Conservation (phyloP, 1,284 basidiomycete species). For the Jaminaea rosea region DNA sequence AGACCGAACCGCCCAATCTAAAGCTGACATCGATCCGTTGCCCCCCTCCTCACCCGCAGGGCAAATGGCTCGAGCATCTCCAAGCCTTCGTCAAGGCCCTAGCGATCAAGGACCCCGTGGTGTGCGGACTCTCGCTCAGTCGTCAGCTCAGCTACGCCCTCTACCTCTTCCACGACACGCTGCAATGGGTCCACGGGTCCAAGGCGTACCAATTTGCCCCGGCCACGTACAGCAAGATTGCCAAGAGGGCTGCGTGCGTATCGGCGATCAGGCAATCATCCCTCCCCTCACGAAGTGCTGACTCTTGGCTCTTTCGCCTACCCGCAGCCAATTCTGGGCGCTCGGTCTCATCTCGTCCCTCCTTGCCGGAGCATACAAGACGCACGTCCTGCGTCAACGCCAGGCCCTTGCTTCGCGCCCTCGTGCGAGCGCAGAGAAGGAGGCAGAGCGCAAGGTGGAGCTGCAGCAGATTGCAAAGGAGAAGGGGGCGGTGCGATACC, state of each 20-base stretch:
- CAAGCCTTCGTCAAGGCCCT: conserved; percentile 80
- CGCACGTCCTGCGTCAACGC: conserved; percentile 39
- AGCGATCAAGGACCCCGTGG: conserved; percentile 56
- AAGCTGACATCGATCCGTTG: no score
- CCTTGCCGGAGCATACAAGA: conserved; percentile 40
- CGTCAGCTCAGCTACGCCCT: conserved; percentile 82
- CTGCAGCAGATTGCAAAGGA: conserved; percentile 60
- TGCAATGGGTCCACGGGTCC: conserved; percentile 36
- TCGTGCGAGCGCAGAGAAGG: conserved; percentile 56
- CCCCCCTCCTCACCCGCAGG: no score
- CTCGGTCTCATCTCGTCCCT: conserved; percentile 54
- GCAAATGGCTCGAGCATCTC: conserved; percentile 88
- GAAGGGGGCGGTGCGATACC: conserved; percentile 59
- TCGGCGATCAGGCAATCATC: no score
- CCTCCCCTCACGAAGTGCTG: no score
- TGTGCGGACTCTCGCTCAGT: conserved; percentile 70
- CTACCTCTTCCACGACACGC: conserved; percentile 55
- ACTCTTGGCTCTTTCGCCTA: no score
- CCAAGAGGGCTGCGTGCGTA: conserved; percentile 67
- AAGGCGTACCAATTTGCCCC: conserved; percentile 50
- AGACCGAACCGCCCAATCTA: no score
- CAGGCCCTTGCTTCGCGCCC: conserved; percentile 22
- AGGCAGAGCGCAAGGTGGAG: conserved; percentile 60
- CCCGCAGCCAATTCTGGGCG: no score
- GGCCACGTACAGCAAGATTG: conserved; percentile 60